Percentiles rank a stretch among this genome's conserved stretches.
These are phyloP conservation scores for Petunia axillaris DNA, from an alignment of 257 asterid species.

Conservation along the genomic window DNA sequence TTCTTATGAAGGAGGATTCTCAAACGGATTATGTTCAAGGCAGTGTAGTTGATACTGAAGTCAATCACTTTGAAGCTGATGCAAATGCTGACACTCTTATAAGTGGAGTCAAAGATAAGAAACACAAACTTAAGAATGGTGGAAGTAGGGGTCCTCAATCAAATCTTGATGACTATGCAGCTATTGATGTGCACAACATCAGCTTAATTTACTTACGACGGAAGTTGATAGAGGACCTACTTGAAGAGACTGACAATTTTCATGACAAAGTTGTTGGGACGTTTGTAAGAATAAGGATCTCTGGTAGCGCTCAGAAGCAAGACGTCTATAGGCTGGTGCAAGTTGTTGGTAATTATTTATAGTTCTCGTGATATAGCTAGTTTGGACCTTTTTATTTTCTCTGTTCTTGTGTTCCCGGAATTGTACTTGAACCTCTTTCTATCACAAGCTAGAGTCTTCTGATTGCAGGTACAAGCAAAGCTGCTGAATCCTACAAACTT, in stretches of 20 bases:
- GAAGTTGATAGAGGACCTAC: constrained; percentile 95
- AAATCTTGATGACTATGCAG: constrained; percentile 95
- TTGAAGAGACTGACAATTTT: constrained; percentile 78
- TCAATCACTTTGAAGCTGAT: constrained; percentile 64
- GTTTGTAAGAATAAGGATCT: constrained; percentile 92
- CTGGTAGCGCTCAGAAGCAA: constrained; percentile 86
- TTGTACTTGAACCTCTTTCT: no score
- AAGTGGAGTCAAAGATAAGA: constrained; percentile 69
- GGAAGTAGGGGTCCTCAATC: constrained; percentile 67
- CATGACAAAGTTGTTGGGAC: constrained; percentile 81
- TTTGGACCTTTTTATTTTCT: not conserved
- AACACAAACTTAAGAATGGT: constrained; percentile 77
- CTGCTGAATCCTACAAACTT: constrained; percentile 81
- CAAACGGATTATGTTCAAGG: constrained; percentile 85
- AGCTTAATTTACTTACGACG: constrained; percentile 81
- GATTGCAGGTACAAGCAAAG: constrained; percentile 79
- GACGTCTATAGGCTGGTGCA: constrained; percentile 96
- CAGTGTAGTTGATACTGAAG: constrained; percentile 90
- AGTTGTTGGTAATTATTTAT: constrained; percentile 77
- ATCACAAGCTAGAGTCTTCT: no score
- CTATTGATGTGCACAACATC: constrained; percentile 90
- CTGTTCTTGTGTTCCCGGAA: no score
- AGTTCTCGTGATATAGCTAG: constrained; percentile 16
- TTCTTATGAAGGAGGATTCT: constrained; percentile 68
- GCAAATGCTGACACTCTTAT: constrained; percentile 52